Base-by-base conservation (phyloP, 768 basidiomycete genomes). In the Podaxis rugospora region DNA sequence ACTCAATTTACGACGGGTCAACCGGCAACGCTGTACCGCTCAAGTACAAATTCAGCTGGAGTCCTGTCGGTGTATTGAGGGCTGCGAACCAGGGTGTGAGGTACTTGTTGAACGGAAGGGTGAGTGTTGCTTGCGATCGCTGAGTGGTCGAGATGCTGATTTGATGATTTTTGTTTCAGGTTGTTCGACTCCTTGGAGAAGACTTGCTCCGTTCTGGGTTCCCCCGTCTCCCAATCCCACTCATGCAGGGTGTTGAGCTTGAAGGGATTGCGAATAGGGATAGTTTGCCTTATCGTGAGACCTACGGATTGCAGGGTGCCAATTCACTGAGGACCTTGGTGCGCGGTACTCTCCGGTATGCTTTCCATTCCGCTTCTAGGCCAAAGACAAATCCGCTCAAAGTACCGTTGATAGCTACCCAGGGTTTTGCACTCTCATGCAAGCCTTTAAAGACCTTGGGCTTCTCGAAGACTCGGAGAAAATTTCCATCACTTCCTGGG, bases 11-110 rank as follows among this genome's bases (percentile, higher is more conserved):
- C 27, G 55, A 56, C 23, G 63, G 58, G 6, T 49, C 52, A 4
- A 66, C 66, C 46, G 78, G 79, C 6, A 66, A 73, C 7, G 72
- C 78, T 63, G 84, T 89, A 14, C 93, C 93, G 1, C 74, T 95
- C 9, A 81, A 88, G n/a, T 95, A 96, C 68, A 96, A 95, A 69
- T 94, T 94, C 69, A 92, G 93, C 65, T 98, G 95, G 95, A 90
- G 86, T 52, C 94, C 95, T 0, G 80, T 86, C 60, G 95, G 93
- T 4, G 94, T 96, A 6, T 74, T 98, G 40, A 83, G 79, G 14
- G 95, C 94, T 2, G 90, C 91, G 0, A 71, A 86, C 59, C 93
- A 95, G 64, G 70, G 75, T 0, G 93, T 95, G 1, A 70, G 68
- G 40, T 97, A 86, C 72, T 81, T 82, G 66, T 74, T 93, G 25